Base-by-base conservation (phyloP, 73 alveolate species). In the Symbiodinium pilosum region DNA sequence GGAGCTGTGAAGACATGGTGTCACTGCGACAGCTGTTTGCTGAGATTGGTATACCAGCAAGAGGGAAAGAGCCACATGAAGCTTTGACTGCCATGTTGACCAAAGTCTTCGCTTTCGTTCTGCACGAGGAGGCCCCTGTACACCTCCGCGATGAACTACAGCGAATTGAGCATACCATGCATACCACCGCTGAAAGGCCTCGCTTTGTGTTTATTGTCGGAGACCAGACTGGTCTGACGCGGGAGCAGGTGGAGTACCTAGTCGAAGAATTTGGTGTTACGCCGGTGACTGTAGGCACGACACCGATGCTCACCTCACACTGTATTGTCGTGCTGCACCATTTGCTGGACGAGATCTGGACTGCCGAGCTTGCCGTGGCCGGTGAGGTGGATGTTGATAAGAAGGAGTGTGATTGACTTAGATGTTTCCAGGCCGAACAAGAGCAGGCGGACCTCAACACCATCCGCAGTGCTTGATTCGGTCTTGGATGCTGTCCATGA, bases 331-430 rank as follows among this genome's bases (percentile, higher is more conserved):
- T 64, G 38, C 41, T 64, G 81, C 30, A 64, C 81, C 81, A 64
- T 38, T 64, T 64, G 38, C 81, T 64, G 81, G 81, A 64, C 30
- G 81, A 64, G 81, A 34, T 20, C 81, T 64, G 81, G 81, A 34
- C 81, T 64, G 81, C 81, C 39, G 39, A 64, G 81, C 81, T 64
- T 20, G 81, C 81, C 39, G 81, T 64, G 30, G 81, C 81, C 30
- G 81, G 81, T 26, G 34, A 26, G 39, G 39, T 38, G 41, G 81
- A 64, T 24, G 81, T n/a, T n/a, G n/a, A n/a, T n/a, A n/a, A n/a
- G n/a, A n/a, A n/a, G n/a, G n/a, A n/a, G n/a, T n/a, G n/a, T n/a
- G n/a, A n/a, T n/a, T n/a, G n/a, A n/a, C n/a, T n/a, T n/a, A n/a
- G n/a, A n/a, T n/a, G n/a, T n/a, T n/a, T n/a, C n/a, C n/a, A n/a